phyloP scores from a whole-genome alignment of 2,329 filamentous ascomycete genomes.

The Myotisia sp. region DNA sequence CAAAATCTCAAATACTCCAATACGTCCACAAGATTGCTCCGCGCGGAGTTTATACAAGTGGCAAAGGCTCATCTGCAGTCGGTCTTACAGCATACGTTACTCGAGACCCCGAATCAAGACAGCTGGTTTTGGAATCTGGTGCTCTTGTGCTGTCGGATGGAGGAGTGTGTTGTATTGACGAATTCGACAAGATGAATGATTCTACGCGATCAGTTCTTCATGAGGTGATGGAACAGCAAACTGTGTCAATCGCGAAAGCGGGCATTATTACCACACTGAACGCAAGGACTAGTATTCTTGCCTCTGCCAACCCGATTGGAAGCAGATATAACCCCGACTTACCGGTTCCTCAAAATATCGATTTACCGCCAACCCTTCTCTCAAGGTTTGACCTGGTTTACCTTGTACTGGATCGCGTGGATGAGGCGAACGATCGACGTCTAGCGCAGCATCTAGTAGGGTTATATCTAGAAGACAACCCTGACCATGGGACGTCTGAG shows the following conservation, averaged over 20 bases:
- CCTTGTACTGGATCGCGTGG: slow-evolving; percentile 82
- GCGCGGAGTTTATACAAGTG: slow-evolving; percentile 63
- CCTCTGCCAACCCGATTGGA: slow-evolving; percentile 93
- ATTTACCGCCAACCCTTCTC: slow-evolving; percentile 83
- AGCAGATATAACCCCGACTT: slow-evolving; percentile 95
- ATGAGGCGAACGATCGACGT: slow-evolving; percentile 76
- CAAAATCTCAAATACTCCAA: slow-evolving; percentile 85
- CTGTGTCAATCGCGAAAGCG: slow-evolving; percentile 62
- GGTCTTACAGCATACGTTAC: slow-evolving; percentile 67
- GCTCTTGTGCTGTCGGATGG: slow-evolving; percentile 60
- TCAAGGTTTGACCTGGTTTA: slow-evolving; percentile 97
- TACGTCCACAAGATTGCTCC: slow-evolving; percentile 98
- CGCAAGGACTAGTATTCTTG: slow-evolving; percentile 85
- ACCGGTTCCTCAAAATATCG: slow-evolving; percentile 94
- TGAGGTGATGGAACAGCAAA: slow-evolving; percentile 73
- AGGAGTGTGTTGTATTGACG: slow-evolving; percentile 64
- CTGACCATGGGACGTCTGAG: slow-evolving; percentile 60
- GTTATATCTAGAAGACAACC: slow-evolving; percentile 92
- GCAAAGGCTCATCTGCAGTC: slow-evolving; percentile 61
- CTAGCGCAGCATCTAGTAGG: slow-evolving; percentile 84
- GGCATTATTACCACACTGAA: slow-evolving; percentile 81
- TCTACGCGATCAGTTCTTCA: slow-evolving; percentile 59
- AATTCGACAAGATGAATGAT: slow-evolving; percentile 70
- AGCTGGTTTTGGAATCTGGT: slow-evolving; percentile 60
- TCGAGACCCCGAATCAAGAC: slow-evolving; percentile 57